These are phyloP conservation scores for Sophora flavescens DNA, from an alignment of 306 rosid species.

Conservation along the genomic window DNA sequence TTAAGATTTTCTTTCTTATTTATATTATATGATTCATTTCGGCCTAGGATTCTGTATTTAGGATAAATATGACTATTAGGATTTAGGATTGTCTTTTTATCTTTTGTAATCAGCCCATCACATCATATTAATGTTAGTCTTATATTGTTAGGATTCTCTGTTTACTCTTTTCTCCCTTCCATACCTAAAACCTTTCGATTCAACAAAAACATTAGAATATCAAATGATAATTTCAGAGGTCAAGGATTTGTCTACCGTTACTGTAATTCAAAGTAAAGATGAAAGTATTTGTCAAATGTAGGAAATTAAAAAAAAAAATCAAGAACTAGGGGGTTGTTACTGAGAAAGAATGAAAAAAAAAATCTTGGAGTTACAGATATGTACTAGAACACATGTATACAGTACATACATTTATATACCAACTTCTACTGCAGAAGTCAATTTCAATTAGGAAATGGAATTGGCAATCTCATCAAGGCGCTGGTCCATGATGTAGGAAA, in stretches of 20 bases:
- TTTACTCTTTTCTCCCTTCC: too few relatives aligned
- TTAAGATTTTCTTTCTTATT: too few relatives aligned
- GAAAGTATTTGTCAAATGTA: slow-evolving; percentile 41
- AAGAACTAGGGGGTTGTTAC: slow-evolving; percentile 40
- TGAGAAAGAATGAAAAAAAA: slow-evolving; percentile 39
- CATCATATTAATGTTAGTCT: too few relatives aligned
- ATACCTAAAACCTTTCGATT: too few relatives aligned
- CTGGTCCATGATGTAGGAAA: slow-evolving; percentile 76
- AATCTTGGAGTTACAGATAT: slow-evolving; percentile 41
- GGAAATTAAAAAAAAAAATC: not conserved
- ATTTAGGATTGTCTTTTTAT: too few relatives aligned
- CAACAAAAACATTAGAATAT: not conserved
- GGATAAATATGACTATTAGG: too few relatives aligned
- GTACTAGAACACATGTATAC: slow-evolving; percentile 57
- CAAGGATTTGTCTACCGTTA: slow-evolving; percentile 25
- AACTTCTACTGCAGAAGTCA: slow-evolving; percentile 33
- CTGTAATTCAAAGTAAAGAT: slow-evolving; percentile 4
- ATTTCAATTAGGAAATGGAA: slow-evolving; percentile 47
- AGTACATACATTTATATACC: slow-evolving; percentile 46
- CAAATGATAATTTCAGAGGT: not conserved
- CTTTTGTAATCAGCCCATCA: too few relatives aligned
- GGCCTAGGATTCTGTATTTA: too few relatives aligned
- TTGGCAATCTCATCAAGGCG: slow-evolving; percentile 64
- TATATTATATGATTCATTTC: too few relatives aligned
- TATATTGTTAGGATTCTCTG: too few relatives aligned